phyloP scores from a whole-genome alignment of 2,329 filamentous ascomycete genomes.

The Diaporthe velutina region DNA sequence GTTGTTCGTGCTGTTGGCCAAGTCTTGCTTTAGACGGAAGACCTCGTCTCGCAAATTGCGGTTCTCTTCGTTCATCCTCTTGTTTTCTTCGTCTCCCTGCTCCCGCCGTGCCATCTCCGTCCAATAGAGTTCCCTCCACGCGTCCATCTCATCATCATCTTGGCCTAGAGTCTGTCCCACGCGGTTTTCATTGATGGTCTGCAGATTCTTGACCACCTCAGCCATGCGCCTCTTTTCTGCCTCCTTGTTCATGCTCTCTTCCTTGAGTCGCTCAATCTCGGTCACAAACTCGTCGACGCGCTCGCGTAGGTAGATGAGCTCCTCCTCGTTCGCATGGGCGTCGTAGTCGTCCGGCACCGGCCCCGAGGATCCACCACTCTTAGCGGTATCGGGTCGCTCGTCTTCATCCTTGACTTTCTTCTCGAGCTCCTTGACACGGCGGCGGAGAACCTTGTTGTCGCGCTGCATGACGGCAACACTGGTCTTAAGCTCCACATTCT shows the following conservation, averaged over 20 bases:
- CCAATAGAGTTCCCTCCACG: constrained; percentile 72
- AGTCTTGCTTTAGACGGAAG: constrained; percentile 76
- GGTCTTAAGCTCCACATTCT: constrained; percentile 96
- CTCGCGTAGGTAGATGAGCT: constrained; percentile 87
- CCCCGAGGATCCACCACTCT: constrained; percentile 68
- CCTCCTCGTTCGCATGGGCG: constrained; percentile 80
- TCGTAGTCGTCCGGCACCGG: constrained; percentile 68
- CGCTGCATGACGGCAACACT: constrained; percentile 89
- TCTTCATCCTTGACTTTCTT: constrained; percentile 79
- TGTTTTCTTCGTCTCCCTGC: constrained; percentile 90
- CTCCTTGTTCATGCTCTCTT: constrained; percentile 83
- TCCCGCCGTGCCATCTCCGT: constrained; percentile 91
- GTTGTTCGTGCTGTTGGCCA: constrained; percentile 49
- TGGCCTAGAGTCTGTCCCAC: constrained; percentile 42
- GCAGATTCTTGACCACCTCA: constrained; percentile 77
- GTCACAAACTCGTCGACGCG: constrained; percentile 86
- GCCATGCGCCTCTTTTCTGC: constrained; percentile 88
- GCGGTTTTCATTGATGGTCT: constrained; percentile 68
- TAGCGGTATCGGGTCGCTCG: constrained; percentile 71
- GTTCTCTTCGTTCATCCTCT: constrained; percentile 84
- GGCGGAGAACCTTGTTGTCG: constrained; percentile 86
- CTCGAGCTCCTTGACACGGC: constrained; percentile 88
- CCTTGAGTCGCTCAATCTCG: constrained; percentile 84
- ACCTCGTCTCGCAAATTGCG: constrained; percentile 86
- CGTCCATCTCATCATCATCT: constrained; percentile 56